Evolutionary conservation across 2,329 filamentous ascomycete species (phyloP).

Genomic region (Apiospora sp.): DNA sequence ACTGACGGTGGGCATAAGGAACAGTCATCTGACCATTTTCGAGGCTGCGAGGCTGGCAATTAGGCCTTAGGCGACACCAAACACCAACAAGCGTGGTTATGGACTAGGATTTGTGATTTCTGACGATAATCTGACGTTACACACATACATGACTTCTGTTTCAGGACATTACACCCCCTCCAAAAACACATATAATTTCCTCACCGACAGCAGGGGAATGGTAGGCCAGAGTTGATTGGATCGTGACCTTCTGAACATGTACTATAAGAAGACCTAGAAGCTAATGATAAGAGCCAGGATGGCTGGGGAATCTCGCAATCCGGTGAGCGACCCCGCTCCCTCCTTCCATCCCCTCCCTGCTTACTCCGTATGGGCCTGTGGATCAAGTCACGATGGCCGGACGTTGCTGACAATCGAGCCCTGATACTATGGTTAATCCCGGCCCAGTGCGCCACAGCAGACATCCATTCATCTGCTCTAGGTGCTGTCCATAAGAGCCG

Average conservation of each 20-base stretch:
- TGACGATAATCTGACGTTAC: slow-evolving; percentile 19
- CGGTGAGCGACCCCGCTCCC: slow-evolving; percentile 20
- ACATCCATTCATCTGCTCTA: too few species aligned
- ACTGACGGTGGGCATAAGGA: not conserved
- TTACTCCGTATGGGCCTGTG: slow-evolving; percentile 5
- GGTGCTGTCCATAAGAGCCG: not conserved
- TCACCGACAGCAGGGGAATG: not conserved
- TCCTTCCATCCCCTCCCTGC: not conserved
- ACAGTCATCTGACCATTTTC: slow-evolving; percentile 12
- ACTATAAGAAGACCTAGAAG: too few species aligned
- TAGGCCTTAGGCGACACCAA: not conserved
- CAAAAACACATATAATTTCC: too few species aligned
- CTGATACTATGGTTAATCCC: not conserved
- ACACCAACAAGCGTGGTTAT: not conserved
- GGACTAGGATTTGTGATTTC: not conserved
- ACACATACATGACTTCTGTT: not conserved
- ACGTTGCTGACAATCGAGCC: not conserved
- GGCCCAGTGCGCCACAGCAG: not conserved
- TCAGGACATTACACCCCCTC: not conserved
- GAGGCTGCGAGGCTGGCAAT: slow-evolving; percentile 8
- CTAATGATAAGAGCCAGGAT: not conserved
- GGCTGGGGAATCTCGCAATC: not conserved
- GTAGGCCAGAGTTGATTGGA: not conserved
- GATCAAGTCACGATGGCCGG: slow-evolving; percentile 11
- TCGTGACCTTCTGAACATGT: not conserved